Evolutionary conservation across 495 filamentous ascomycete species (phyloP), one percentile per base, ranked within the genome.

Genomic region (Penicillium coprophilum): DNA sequence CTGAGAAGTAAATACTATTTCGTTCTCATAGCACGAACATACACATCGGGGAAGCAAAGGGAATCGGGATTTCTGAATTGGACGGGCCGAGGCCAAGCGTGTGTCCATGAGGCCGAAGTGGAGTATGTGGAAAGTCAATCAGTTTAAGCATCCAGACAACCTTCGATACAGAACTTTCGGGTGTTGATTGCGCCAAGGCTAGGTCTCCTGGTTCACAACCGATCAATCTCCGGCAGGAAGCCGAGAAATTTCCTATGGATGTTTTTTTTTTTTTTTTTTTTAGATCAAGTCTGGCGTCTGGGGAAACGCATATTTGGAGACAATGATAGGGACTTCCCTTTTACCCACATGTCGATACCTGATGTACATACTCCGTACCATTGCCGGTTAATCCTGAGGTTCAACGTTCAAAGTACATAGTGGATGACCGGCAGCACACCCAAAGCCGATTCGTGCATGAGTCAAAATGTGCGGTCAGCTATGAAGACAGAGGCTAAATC

Each of bases 391-490:
- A 50, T 50, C 5, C 21, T n/a, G 23, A 23, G 44, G 23, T 31
- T 15, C 6, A 13, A n/a, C 34, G 2, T 31, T 31, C 13, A 27
- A 27, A 27, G 24, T 27, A n/a, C n/a, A n/a, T n/a, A 17, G 19
- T 38, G 32, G 10, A n/a, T 38, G 11, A 9, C 32, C 47, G 47
- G 47, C 20, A 50, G 23, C 24, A 20, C 12, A 27, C 27, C 45
- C 36, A 28, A 44, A 50, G 46, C 46, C 46, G 54, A 50, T 50
- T 56, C 13, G 54, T 24, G 23, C 21, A 50, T 38, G 39, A 27
- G 20, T 36, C 2, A 27, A 30, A 39, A 19, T 28, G 49, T 13
- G 43, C 4, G 45, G 30, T 24, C 23, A 39, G 43, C n/a, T n/a
- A 36, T 36, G 41, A n/a, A 12, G 32, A 31, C 40, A 15, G n/a